Percentiles rank a stretch among this genome's conserved stretches.
Evolutionary conservation across 2,329 filamentous ascomycete genomes (phyloP).

Genomic region (Purpureocillium lavendulum): DNA sequence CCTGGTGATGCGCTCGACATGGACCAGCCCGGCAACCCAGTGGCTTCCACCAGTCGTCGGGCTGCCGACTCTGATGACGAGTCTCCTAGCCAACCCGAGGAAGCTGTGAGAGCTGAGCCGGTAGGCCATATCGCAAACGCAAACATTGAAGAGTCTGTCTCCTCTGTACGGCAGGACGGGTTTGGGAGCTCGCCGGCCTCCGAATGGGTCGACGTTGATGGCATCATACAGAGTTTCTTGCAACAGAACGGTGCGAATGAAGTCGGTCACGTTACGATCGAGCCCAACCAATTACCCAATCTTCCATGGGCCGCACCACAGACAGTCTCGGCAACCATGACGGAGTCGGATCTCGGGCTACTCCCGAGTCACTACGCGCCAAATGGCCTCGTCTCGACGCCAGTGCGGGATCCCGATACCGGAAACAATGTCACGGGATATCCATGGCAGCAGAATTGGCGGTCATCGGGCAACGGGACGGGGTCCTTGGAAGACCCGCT

Average conservation of each 20-base stretch:
- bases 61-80: too few relatives aligned
- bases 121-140: too few relatives aligned
- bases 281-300: too few relatives aligned
- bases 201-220: conserved; percentile 24
- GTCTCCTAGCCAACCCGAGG: too few relatives aligned
- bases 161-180: background rate
- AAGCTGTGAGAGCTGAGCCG: too few relatives aligned
- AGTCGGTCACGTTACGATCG: background rate
- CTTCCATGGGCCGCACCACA: too few relatives aligned
- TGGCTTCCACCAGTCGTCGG: too few relatives aligned
- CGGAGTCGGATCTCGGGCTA: background rate
- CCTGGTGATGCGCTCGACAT: conserved; percentile 5
- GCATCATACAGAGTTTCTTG: conserved; percentile 26
- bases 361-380: background rate
- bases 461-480: conserved; percentile 6
- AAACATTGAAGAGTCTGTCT: background rate
- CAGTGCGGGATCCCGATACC: background rate
- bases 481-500: conserved; percentile 18
- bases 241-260: conserved; percentile 10
- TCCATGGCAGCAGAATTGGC: background rate
- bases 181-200: conserved; percentile 5
- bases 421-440: background rate
- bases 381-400: background rate
- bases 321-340: too few relatives aligned
- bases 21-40: background rate